These are phyloP conservation scores for Termitomyces titanicus DNA, from an alignment of 768 basidiomycete genomes.

Conservation along the genomic window DNA sequence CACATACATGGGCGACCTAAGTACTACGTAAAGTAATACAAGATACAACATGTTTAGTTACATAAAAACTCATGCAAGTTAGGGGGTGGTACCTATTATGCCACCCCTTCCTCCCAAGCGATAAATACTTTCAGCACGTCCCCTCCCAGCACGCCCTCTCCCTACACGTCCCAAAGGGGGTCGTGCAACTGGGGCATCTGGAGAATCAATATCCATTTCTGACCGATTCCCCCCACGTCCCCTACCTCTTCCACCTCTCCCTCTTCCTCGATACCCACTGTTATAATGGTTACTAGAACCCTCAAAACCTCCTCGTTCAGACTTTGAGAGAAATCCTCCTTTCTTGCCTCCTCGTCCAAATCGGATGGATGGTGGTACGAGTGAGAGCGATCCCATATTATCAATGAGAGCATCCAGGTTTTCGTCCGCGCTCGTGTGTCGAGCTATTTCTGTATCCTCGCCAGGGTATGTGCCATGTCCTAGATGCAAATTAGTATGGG, in stretches of 20 bases:
- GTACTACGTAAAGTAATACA: no score
- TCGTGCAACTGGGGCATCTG: slow-evolving; percentile 2
- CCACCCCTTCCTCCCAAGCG: slow-evolving; percentile 3
- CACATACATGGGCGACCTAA: no score
- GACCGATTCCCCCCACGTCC: slow-evolving; percentile 7
- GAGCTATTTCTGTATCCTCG: background rate
- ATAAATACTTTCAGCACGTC: slow-evolving; percentile 14
- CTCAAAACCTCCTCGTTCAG: slow-evolving; percentile 14
- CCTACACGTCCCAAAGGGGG: slow-evolving; percentile 9
- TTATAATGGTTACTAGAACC: background rate
- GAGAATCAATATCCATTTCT: slow-evolving; percentile 14
- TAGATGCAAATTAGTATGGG: slow-evolving; percentile 7
- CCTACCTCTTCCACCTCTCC: slow-evolving; percentile 21
- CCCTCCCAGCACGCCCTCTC: slow-evolving; percentile 15
- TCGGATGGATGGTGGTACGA: slow-evolving; percentile 66
- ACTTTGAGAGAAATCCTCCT: slow-evolving; percentile 42
- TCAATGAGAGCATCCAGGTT: slow-evolving; percentile 47
- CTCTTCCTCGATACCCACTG: slow-evolving; percentile 11
- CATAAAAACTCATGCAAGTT: no score
- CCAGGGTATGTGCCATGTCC: slow-evolving; percentile 1
- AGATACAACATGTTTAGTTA: no score
- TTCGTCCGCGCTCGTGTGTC: slow-evolving; percentile 14
- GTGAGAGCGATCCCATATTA: slow-evolving; percentile 42
- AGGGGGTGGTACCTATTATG: background rate
- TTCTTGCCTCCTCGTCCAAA: slow-evolving; percentile 70